phyloP scores from a whole-genome alignment of 495 filamentous ascomycete species.

The Aspergillus funiculosus region DNA sequence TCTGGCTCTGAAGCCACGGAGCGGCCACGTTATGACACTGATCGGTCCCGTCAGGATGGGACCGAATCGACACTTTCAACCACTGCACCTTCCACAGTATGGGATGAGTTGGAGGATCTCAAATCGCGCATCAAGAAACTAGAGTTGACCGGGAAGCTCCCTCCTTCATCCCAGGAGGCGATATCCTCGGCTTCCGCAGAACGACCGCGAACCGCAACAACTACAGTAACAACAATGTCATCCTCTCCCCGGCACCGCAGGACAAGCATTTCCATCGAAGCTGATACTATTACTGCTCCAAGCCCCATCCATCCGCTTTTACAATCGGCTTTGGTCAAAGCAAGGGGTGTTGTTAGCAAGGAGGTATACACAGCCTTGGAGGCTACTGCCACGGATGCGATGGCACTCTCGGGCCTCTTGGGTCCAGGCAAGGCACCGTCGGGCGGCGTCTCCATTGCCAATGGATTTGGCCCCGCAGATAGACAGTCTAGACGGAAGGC shows the following conservation, averaged over 20 bases:
- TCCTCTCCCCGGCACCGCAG: slow-evolving; percentile 71
- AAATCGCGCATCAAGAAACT: slow-evolving; percentile 89
- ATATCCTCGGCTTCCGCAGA: slow-evolving; percentile 72
- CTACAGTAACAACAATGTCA: slow-evolving; percentile 87
- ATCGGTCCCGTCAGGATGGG: slow-evolving; percentile 51
- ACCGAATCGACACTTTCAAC: slow-evolving; percentile 83
- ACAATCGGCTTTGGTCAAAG: slow-evolving; percentile 72
- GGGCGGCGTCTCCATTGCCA: slow-evolving; percentile 52
- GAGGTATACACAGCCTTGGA: slow-evolving; percentile 79
- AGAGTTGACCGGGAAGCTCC: slow-evolving; percentile 84
- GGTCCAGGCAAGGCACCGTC: slow-evolving; percentile 62
- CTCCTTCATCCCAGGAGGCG: slow-evolving; percentile 70
- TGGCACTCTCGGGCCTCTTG: slow-evolving; percentile 68
- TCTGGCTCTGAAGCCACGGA: slow-evolving; percentile 45
- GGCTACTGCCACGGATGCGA: slow-evolving; percentile 71
- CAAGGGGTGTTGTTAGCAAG: slow-evolving; percentile 57
- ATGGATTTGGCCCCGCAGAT: slow-evolving; percentile 55
- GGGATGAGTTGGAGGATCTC: slow-evolving; percentile 95
- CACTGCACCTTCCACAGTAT: slow-evolving; percentile 84
- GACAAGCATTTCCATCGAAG: slow-evolving; percentile 43
- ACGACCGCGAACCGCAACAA: slow-evolving; percentile 82
- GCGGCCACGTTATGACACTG: slow-evolving; percentile 35
- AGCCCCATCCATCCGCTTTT: slow-evolving; percentile 68
- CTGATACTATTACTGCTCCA: slow-evolving; percentile 25
- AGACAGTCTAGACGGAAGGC: slow-evolving; percentile 82